Percentiles rank a stretch among this genome's conserved stretches.
These are phyloP conservation scores for Ramaria sp. DNA, from an alignment of 768 basidiomycete genomes.

Conservation along the genomic window DNA sequence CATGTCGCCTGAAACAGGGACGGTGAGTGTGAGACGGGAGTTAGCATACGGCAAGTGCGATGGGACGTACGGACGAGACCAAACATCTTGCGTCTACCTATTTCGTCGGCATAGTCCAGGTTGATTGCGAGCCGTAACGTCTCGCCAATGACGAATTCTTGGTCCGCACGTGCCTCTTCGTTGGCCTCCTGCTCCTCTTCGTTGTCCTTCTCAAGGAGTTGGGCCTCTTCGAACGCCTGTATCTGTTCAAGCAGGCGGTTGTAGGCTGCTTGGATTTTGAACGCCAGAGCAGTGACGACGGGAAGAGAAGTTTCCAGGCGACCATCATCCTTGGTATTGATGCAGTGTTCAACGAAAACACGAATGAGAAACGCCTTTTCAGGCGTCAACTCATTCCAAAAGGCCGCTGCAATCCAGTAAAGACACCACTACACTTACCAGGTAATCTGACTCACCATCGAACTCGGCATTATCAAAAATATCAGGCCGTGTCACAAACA, in stretches of 20 bases:
- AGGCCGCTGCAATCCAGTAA: constrained; percentile 39
- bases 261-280: constrained; percentile 58
- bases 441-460: constrained; percentile 35
- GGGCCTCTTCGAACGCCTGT: constrained; percentile 23
- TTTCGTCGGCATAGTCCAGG: constrained; percentile 88
- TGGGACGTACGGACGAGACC: constrained; percentile 61
- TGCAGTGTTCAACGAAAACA: constrained; percentile 74
- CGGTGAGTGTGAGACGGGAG: neutral
- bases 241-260: constrained; percentile 45
- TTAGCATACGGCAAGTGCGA: neutral
- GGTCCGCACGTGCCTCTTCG: constrained; percentile 40
- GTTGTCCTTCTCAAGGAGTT: constrained; percentile 23
- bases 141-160: constrained; percentile 68
- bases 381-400: constrained; percentile 60
- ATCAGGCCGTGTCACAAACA: constrained; percentile 57
- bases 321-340: constrained; percentile 41
- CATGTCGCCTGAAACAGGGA: constrained; percentile 55
- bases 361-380: constrained; percentile 75
- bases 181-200: constrained; percentile 29
- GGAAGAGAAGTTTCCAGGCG: constrained; percentile 67
- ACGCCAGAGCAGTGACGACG: constrained; percentile 76
- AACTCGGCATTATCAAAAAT: constrained; percentile 63
- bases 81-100: constrained; percentile 82
- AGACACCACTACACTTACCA: neutral
- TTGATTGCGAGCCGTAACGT: constrained; percentile 69